phyloP scores from a whole-genome alignment of 73 alveolate genomes.

The Breviolum minutum region DNA sequence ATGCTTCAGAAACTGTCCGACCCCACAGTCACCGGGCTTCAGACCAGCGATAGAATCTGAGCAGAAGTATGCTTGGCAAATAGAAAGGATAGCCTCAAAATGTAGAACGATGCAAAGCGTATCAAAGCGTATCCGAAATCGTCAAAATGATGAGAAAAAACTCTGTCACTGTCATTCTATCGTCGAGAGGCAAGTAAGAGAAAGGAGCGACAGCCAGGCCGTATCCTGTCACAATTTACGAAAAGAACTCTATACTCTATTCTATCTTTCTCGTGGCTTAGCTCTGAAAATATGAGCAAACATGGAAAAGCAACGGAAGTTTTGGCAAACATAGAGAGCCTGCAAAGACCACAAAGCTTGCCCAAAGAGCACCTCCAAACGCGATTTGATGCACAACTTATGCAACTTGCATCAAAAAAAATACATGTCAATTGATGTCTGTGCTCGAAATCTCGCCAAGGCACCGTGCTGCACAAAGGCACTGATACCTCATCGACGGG shows the following conservation, averaged over 20 bases:
- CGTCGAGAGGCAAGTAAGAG: slow-evolving; percentile 45
- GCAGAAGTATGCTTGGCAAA: slow-evolving; percentile 94
- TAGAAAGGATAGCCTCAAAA: slow-evolving; percentile 73
- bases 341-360: slow-evolving; percentile 92
- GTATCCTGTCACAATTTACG: slow-evolving; percentile 3
- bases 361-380: slow-evolving; percentile 36
- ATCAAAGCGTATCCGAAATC: neutral
- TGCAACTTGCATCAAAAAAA: neutral
- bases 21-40: neutral
- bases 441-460: neutral
- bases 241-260: no score
- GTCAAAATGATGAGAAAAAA: neutral
- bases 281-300: neutral
- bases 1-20: no score
- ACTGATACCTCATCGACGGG: slow-evolving; percentile 4
- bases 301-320: neutral
- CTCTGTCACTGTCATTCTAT: neutral
- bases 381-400: neutral
- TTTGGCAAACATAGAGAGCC: neutral
- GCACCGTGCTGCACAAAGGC: slow-evolving; percentile 57
- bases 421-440: neutral
- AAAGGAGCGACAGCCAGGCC: slow-evolving; percentile 89
- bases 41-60: slow-evolving; percentile 64
- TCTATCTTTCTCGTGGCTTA: no score
- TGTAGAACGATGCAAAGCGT: neutral